Base-by-base conservation (phyloP, 768 basidiomycete species). In the Hypholoma fasciculare region DNA sequence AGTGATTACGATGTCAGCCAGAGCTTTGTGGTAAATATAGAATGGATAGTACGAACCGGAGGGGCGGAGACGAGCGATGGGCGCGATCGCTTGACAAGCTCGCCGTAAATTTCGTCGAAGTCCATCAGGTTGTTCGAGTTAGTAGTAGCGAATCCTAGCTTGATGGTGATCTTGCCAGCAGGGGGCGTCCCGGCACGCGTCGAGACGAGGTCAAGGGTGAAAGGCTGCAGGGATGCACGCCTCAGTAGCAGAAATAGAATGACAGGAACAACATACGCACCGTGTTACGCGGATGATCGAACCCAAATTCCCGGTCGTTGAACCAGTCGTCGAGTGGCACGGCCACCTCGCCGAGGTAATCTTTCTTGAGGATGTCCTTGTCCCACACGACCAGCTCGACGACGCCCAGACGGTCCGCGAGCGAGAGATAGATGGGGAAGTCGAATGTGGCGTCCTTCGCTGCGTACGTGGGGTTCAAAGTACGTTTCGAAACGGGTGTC, bases 381-480 rank as follows among this genome's bases (percentile, higher is more conserved):
- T 96, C 95, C 96, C 96, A 99, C 0, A 95, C 80, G 12, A 97
- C 87, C 36, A 94, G 76, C 72, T 98, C 95, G 43, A 98, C 65
- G 1, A 82, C 85, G 36, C 90, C 89, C 4, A 92, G 79, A 46
- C 78, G 77, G 63, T 90, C 89, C 0, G 88, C 87, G 26, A 90
- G 80, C 14, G 87, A 89, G 16, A 89, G 78, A 63, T 90, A 92
- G 16, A 97, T 79, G 0, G 94, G 90, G 64, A 96, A 93, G 58
- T 96, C 92, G 69, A 95, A 98, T 0, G 93, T 95, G 11, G 92
- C 87, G 64, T 90, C 85, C 59, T 86, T 86, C 11, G 86, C 60
- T 0, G 76, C 62, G 61, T 83, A 96, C 1, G 74, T 68, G 0
- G 94, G 95, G 62, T 88, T 88, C 19, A 87, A 63, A 0, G 80